A percentile compares a stretch with the other conserved stretches of the same genome.
These are phyloP conservation scores for Microdochium bolleyi DNA, from an alignment of 2,329 filamentous ascomycete genomes.

Conservation along the genomic window DNA sequence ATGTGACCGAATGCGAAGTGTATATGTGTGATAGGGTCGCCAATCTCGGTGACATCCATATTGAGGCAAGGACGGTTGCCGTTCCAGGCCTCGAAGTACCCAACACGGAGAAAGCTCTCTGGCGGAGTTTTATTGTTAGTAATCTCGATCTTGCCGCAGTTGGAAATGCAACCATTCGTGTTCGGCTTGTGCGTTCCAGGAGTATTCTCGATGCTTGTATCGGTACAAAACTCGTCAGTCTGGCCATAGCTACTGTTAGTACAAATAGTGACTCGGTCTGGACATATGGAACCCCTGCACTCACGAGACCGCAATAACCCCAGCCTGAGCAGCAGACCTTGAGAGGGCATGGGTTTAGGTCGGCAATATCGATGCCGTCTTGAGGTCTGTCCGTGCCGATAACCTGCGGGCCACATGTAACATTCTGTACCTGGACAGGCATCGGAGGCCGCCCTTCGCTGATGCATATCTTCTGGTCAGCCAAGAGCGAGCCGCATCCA, in stretches of 20 bases:
- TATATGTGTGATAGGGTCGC: neutral
- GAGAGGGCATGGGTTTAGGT: constrained; percentile 22
- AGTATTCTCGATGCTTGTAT: constrained; percentile 14
- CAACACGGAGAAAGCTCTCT: constrained; percentile 20
- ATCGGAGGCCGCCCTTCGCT: neutral
- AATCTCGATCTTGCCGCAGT: constrained; percentile 27
- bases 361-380: constrained; percentile 6
- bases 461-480: neutral
- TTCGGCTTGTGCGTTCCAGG: constrained; percentile 22
- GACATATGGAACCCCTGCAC: too few relatives aligned
- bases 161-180: constrained; percentile 26
- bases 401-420: neutral
- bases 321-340: constrained; percentile 32
- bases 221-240: constrained; percentile 4
- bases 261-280: too few relatives aligned
- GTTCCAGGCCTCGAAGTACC: constrained; percentile 5
- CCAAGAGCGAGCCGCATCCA: neutral
- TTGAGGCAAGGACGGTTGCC: neutral
- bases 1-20: neutral
- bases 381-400: neutral
- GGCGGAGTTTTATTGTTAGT: constrained; percentile 14
- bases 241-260: neutral
- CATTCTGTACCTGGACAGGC: neutral
- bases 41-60: neutral
- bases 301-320: constrained; percentile 25